Base-by-base conservation (phyloP, 176 grass and related monocot species). In the Typha latifolia region DNA sequence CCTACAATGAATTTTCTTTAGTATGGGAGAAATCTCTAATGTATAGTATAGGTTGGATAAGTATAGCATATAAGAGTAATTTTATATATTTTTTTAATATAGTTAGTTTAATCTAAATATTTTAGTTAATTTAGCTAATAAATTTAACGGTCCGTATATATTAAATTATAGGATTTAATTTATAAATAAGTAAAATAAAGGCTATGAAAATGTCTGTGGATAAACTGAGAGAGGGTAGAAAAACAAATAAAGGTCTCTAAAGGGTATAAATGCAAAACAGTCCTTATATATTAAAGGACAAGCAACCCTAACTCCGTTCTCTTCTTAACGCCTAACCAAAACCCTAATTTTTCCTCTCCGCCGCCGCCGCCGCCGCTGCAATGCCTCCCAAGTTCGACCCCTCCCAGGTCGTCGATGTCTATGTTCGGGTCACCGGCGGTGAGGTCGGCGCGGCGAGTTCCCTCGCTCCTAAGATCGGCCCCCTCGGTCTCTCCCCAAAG, bases 361-460 rank as follows among this genome's bases (percentile, higher is more conserved):
- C 51, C 26, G 12, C 65, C 66, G 26, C 74, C 13, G 5, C 63
- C 43, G 19, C 18, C 15, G 50, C 70, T 5, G 72, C 76, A 51
- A 90, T 90, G 87, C 87, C 87, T 51, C 87, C 82, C 31, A 90
- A 90, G 87, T 61, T 90, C 14, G 80, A 86, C 67, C 87, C 87
- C 2, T 71, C 87, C 16, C 87, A 83, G 83, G 77, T 81, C 20
- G 77, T 81, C 49, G 87, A 86, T 14, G 83, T 86, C 51, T 83
- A 75, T 49, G 87, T 90, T 69, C 87, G 87, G 32, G 83, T 90
- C 10, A 86, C 87, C 20, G 87, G 87, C 56, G 83, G 87, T 1
- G 87, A 86, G 70, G 83, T 90, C 22, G 87, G 87, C 43, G 87
- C 87, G 15, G 87, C 87, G 3, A 86, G 80, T 0, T 90, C 87